These are phyloP conservation scores for Musa itinerans DNA, from an alignment of 176 grass and related monocot genomes.

Conservation along the genomic window DNA sequence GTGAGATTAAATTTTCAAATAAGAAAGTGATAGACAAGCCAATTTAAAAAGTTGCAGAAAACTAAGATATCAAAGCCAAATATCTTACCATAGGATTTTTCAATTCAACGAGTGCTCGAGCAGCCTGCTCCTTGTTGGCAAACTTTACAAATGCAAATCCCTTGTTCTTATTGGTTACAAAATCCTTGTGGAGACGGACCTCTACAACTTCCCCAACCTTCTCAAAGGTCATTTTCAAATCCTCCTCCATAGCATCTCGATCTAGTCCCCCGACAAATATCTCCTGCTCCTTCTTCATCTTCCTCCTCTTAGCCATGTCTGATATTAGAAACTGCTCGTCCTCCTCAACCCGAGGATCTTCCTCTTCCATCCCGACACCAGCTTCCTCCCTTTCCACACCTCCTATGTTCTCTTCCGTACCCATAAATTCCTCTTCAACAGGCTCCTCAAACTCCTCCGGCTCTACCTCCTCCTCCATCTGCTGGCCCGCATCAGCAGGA, in stretches of 20 bases:
- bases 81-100: slow-evolving; percentile 52
- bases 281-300: slow-evolving; percentile 62
- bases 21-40: background rate
- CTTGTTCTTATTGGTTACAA: slow-evolving; percentile 54
- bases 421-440: slow-evolving; percentile 13
- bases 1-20: background rate
- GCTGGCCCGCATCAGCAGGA: background rate
- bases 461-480: slow-evolving; percentile 11
- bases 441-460: slow-evolving; percentile 8
- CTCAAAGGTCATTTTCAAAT: slow-evolving; percentile 46
- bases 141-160: slow-evolving; percentile 73
- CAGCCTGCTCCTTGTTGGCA: slow-evolving; percentile 46
- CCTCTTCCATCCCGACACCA: background rate
- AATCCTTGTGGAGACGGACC: slow-evolving; percentile 55
- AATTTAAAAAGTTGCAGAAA: background rate
- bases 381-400: slow-evolving; percentile 15
- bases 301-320: slow-evolving; percentile 47
- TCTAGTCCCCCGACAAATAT: slow-evolving; percentile 67
- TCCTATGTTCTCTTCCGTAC: background rate
- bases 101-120: slow-evolving; percentile 42
- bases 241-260: slow-evolving; percentile 46
- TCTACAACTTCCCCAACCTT: slow-evolving; percentile 50
- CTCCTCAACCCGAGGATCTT: slow-evolving; percentile 22
- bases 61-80: slow-evolving; percentile 13
- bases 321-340: slow-evolving; percentile 39